Percentiles rank a stretch among this genome's conserved stretches.
Evolutionary conservation across 129 eudicot genomes (phyloP).

Genomic region (Centaurea solstitialis): DNA sequence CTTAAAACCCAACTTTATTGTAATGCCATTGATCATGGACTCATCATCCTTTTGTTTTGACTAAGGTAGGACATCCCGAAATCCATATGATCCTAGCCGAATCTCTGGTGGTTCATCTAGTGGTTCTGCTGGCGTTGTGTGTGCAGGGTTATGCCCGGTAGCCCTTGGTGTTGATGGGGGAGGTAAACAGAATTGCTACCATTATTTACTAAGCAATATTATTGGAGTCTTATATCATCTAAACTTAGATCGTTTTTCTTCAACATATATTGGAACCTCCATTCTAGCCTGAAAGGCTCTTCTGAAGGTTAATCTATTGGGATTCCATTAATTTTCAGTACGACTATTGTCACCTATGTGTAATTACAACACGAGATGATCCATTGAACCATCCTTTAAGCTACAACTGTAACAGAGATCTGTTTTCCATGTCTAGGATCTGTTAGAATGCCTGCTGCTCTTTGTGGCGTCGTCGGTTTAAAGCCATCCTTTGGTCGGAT

Average conservation of each 20-base stretch:
- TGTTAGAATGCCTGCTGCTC: conserved; percentile 95
- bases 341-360: background rate
- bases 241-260: background rate
- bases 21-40: background rate
- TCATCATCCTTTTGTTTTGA: background rate
- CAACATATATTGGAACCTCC: background rate
- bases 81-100: conserved; percentile 70
- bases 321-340: background rate
- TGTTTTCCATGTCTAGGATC: conserved; percentile 54
- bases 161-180: conserved; percentile 99
- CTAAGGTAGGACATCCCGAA: conserved; percentile 56
- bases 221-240: background rate
- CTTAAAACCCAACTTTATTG: background rate
- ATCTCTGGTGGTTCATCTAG: conserved; percentile 95
- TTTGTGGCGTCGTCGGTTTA: conserved; percentile 91
- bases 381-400: background rate
- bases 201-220: background rate
- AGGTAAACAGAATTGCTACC: conserved; percentile 47
- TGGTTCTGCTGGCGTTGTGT: conserved; percentile 96
- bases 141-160: conserved; percentile 92
- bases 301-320: background rate
- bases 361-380: background rate
- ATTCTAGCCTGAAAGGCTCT: background rate
- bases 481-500: conserved; percentile 92
- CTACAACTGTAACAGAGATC: background rate